Conservation (phyloP, 1,284 basidiomycete genomes). For the Rhodotorula sp. region DNA sequence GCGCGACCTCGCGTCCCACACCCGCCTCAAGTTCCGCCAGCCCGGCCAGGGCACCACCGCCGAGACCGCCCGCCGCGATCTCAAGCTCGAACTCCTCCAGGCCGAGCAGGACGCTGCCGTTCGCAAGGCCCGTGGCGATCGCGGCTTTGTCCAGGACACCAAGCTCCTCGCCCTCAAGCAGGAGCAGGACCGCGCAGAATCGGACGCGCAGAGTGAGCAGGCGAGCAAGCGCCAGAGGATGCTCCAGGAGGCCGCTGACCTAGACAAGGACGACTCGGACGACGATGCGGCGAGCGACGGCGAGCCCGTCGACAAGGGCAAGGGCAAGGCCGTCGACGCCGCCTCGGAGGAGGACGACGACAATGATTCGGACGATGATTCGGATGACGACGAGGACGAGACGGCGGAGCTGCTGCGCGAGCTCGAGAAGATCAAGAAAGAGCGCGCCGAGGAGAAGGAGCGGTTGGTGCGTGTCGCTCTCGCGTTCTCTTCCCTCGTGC, state of each 20-base stretch:
- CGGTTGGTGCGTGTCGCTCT: slow-evolving; percentile 55
- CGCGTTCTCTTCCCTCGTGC: not conserved
- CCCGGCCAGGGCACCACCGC: slow-evolving; percentile 44
- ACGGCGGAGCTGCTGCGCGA: slow-evolving; percentile 89
- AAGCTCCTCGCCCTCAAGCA: slow-evolving; percentile 33
- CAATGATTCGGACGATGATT: slow-evolving; percentile 54
- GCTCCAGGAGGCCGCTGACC: slow-evolving; percentile 74
- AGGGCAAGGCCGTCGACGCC: slow-evolving; percentile 37
- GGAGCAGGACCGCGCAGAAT: slow-evolving; percentile 12
- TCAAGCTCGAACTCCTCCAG: slow-evolving; percentile 74
- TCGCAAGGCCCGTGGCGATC: slow-evolving; percentile 75
- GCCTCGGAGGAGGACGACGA: slow-evolving; percentile 36
- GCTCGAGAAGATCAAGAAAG: slow-evolving; percentile 91
- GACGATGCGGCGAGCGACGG: slow-evolving; percentile 45
- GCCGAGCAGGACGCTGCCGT: slow-evolving; percentile 73
- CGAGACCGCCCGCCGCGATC: slow-evolving; percentile 75
- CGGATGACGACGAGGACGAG: slow-evolving; percentile 79
- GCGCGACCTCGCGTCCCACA: slow-evolving; percentile 86
- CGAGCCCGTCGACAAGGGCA: slow-evolving; percentile 55
- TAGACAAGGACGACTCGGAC: slow-evolving; percentile 64
- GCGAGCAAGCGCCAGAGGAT: slow-evolving; percentile 73
- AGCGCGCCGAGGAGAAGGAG: slow-evolving; percentile 87
- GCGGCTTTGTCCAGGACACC: slow-evolving; percentile 44
- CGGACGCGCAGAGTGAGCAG: slow-evolving; percentile 59
- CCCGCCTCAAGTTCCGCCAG: slow-evolving; percentile 91